phyloP scores from a whole-genome alignment of 371 early-diverging fungal genomes.

The Haplosporangium sp. region DNA sequence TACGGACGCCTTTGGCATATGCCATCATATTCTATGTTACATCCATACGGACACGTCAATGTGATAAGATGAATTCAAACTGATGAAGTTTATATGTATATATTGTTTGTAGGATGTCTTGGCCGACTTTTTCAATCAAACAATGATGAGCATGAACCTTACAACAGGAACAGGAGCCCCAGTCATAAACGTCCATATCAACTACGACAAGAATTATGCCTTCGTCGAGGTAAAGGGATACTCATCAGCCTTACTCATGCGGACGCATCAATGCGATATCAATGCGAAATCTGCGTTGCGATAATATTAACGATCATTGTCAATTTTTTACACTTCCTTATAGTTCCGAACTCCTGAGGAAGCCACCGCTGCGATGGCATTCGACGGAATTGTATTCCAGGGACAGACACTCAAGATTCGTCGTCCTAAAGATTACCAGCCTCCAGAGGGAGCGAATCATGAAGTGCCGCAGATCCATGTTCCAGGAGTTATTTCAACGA shows the following conservation, averaged over 20 bases:
- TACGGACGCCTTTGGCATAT: too few species aligned
- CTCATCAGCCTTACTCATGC: background rate
- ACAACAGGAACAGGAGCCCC: constrained; percentile 71
- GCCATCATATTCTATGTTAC: background rate
- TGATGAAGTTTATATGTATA: background rate
- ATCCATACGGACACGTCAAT: background rate
- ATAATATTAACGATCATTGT: background rate
- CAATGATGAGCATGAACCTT: constrained; percentile 79
- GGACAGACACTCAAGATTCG: constrained; percentile 90
- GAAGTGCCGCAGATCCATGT: constrained; percentile 62
- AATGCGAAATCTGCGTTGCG: background rate
- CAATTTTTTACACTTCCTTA: background rate
- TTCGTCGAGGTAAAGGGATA: constrained; percentile 83
- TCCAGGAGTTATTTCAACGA: constrained; percentile 79
- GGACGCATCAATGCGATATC: background rate
- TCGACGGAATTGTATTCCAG: constrained; percentile 91
- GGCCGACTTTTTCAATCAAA: constrained; percentile 87
- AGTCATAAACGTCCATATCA: constrained; percentile 86
- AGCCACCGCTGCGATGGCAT: constrained; percentile 90
- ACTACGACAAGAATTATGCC: constrained; percentile 93
- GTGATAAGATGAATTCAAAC: background rate
- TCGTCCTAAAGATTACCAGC: constrained; percentile 94
- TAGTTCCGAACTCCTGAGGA: constrained; percentile 91
- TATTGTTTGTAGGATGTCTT: constrained; percentile 65
- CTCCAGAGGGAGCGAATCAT: constrained; percentile 68